Conservation (phyloP, 106 monocot genomes). For the Chionographis japonica region DNA sequence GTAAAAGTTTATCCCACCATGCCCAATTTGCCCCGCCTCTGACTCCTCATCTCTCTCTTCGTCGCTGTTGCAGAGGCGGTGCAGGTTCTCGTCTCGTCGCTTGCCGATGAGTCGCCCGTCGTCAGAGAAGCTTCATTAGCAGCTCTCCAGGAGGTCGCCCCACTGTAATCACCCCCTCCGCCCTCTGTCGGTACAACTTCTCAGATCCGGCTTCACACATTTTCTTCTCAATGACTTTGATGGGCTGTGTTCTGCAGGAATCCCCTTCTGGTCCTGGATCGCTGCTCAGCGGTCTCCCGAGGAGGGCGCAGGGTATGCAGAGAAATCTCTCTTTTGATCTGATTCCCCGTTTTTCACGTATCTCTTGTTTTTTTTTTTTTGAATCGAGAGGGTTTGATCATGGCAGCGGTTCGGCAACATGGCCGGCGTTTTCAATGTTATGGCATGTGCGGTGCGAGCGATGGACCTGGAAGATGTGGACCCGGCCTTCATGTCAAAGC, state of each 20-base stretch:
- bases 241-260: slow-evolving; percentile 47
- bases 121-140: slow-evolving; percentile 70
- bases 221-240: not conserved
- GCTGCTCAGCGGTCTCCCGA: slow-evolving; percentile 58
- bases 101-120: slow-evolving; percentile 72
- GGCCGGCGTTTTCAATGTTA: slow-evolving; percentile 79
- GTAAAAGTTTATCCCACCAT: slow-evolving; percentile 8
- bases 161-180: slow-evolving; percentile 39
- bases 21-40: not conserved
- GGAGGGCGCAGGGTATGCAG: slow-evolving; percentile 73
- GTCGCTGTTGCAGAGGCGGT: slow-evolving; percentile 60
- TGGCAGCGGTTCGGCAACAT: slow-evolving; percentile 76
- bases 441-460: slow-evolving; percentile 73
- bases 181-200: not conserved
- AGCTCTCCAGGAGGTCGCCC: slow-evolving; percentile 80
- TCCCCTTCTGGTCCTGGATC: slow-evolving; percentile 73
- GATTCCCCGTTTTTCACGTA: not conserved
- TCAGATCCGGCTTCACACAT: not conserved
- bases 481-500: slow-evolving; percentile 43
- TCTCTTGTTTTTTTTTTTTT: slow-evolving; percentile 7
- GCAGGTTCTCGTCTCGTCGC: slow-evolving; percentile 72
- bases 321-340: not conserved
- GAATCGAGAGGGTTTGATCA: slow-evolving; percentile 4
- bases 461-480: slow-evolving; percentile 66
- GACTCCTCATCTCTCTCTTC: not conserved